These are phyloP conservation scores for Ogataea ganodermae DNA, from an alignment of 805 yeast species.

Conservation along the genomic window DNA sequence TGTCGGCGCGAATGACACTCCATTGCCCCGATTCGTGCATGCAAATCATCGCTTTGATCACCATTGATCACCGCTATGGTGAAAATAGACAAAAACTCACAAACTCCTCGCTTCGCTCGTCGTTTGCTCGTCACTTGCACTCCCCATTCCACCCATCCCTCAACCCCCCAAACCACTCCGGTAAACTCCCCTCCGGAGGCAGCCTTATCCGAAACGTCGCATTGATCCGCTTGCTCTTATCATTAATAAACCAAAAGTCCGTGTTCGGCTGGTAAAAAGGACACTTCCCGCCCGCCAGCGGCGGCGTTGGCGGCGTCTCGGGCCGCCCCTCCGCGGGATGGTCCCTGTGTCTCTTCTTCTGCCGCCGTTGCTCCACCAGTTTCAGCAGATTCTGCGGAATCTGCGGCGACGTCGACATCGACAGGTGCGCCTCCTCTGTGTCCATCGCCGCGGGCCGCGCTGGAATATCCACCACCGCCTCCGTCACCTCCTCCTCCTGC, in stretches of 20 bases:
- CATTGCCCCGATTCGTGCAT: no score
- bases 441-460: neutral
- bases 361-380: slow-evolving; percentile 52
- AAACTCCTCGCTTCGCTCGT: neutral
- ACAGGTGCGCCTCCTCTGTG: slow-evolving; percentile 16
- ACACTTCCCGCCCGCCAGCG: slow-evolving; percentile 7
- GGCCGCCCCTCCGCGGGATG: slow-evolving; percentile 6
- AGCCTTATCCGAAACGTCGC: slow-evolving; percentile 45
- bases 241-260: slow-evolving; percentile 26
- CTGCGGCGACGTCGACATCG: slow-evolving; percentile 67
- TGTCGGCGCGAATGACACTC: no score
- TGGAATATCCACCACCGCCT: slow-evolving; percentile 3
- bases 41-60: no score
- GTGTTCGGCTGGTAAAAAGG: slow-evolving; percentile 39
- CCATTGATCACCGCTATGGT: no score
- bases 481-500: slow-evolving; percentile 12
- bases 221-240: slow-evolving; percentile 40
- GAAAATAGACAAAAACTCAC: no score
- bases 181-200: slow-evolving; percentile 66
- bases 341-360: slow-evolving; percentile 36
- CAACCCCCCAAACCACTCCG: slow-evolving; percentile 71
- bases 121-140: neutral
- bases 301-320: slow-evolving; percentile 18
- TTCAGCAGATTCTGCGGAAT: slow-evolving; percentile 62
- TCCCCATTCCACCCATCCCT: slow-evolving; percentile 65